These are phyloP conservation scores for Desmodesmus armatus DNA, from an alignment of 139 green algal genomes.

Conservation along the genomic window DNA sequence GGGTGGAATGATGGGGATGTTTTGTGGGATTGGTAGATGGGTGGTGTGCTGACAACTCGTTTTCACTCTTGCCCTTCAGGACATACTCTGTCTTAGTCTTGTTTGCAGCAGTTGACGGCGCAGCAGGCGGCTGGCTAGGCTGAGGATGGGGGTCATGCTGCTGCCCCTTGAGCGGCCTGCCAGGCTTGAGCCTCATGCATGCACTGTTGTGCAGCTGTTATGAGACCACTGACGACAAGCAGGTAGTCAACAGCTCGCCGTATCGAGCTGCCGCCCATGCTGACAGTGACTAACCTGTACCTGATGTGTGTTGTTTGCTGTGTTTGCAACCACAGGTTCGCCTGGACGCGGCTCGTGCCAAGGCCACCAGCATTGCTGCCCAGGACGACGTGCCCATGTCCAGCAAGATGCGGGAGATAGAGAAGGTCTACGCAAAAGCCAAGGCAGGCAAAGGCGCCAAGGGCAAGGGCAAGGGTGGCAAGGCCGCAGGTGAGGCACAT, in stretches of 20 bases:
- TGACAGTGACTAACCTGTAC: no score
- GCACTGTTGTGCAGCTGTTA: no score
- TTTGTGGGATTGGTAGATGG: neutral
- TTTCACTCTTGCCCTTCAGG: neutral
- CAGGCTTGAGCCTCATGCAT: no score
- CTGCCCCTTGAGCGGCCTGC: no score
- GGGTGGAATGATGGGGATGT: neutral
- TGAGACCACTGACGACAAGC: no score
- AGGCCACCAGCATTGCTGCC: constrained; percentile 80
- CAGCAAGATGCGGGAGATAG: constrained; percentile 79
- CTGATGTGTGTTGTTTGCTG: no score
- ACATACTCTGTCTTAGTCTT: neutral
- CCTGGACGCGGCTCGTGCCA: constrained; percentile 76
- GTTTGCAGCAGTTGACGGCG: neutral
- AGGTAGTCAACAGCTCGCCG: no score
- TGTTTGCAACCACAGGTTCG: no score
- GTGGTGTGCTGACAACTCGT: neutral
- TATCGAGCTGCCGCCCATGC: no score
- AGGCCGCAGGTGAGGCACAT: constrained; percentile 27
- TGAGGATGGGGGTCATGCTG: no score
- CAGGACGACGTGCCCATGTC: constrained; percentile 83
- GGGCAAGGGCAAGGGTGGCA: constrained; percentile 49
- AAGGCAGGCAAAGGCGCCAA: constrained; percentile 56
- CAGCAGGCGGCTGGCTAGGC: no score
- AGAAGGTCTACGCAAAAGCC: constrained; percentile 82